A percentile compares a stretch with the other conserved stretches of the same genome.
Evolutionary conservation across 306 rosid genomes (phyloP).

Genomic region (Alnus glutinosa): DNA sequence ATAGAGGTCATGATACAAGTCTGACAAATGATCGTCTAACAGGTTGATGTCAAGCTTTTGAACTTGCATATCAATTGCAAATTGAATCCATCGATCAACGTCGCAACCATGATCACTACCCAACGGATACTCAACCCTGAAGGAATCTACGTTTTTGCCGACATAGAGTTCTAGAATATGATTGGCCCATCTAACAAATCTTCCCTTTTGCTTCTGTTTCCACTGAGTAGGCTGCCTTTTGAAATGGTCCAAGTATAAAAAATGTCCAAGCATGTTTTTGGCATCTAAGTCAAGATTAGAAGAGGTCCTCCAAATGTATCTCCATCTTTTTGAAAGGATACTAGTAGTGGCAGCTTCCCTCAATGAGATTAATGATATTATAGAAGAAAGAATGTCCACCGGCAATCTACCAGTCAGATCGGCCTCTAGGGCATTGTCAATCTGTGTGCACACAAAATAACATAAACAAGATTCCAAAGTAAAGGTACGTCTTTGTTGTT

Average conservation of each 20-base stretch:
- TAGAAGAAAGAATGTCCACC: neutral
- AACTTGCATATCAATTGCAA: neutral
- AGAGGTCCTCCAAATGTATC: no score
- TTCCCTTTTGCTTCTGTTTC: no score
- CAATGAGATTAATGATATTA: neutral
- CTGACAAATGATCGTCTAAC: neutral
- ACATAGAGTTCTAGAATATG: no score
- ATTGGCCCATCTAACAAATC: no score
- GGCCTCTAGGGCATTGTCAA: neutral
- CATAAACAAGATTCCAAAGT: neutral
- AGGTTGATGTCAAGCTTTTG: neutral
- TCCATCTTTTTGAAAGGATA: no score
- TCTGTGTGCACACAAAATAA: neutral
- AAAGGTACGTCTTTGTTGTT: no score
- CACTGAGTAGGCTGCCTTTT: neutral
- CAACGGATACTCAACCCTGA: neutral
- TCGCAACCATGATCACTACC: neutral
- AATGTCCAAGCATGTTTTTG: neutral
- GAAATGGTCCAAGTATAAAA: neutral
- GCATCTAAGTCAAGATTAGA: neutral
- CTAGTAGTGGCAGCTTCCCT: neutral
- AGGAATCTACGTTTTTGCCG: neutral
- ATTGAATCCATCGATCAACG: neutral
- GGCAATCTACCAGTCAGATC: neutral
- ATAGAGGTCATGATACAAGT: neutral